phyloP scores from a whole-genome alignment of 1,139 yeast genomes.

The Suhomyces kunorum region DNA sequence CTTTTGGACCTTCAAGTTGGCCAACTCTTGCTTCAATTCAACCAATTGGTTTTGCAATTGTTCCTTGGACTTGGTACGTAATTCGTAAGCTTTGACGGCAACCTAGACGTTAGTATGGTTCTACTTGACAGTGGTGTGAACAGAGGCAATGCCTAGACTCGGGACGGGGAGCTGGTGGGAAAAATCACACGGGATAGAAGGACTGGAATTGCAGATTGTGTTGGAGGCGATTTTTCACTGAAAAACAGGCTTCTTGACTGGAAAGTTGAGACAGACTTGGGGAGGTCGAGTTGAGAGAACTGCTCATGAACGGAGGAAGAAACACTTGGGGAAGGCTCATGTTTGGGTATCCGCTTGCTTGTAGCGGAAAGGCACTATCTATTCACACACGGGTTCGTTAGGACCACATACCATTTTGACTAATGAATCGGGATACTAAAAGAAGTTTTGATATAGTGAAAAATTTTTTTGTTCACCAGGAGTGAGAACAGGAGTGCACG shows the following conservation, averaged over 20 bases:
- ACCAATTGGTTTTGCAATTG: conserved; percentile 93
- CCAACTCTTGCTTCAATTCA: conserved; percentile 96
- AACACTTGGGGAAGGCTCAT: no score
- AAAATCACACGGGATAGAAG: no score
- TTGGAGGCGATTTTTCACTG: neutral
- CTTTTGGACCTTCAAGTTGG: conserved; percentile 95
- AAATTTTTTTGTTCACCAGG: conserved; percentile 17
- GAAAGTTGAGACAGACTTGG: no score
- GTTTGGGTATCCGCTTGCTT: no score
- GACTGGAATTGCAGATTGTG: neutral
- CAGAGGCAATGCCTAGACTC: neutral
- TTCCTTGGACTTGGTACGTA: conserved; percentile 96
- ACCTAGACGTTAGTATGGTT: conserved; percentile 53
- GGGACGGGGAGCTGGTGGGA: no score
- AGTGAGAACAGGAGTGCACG: conserved; percentile 11
- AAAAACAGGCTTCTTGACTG: neutral
- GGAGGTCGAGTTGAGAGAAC: neutral
- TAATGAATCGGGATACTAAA: conserved; percentile 20
- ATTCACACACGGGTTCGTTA: conserved; percentile 2
- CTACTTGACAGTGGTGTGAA: neutral
- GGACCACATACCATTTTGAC: conserved; percentile 27
- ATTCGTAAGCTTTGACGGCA: conserved; percentile 92
- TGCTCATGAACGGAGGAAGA: no score
- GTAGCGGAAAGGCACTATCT: neutral
- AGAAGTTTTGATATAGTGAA: conserved; percentile 17